Evolutionary conservation across 2,329 filamentous ascomycete species (phyloP).

Genomic region (Bipolaris zeicola): DNA sequence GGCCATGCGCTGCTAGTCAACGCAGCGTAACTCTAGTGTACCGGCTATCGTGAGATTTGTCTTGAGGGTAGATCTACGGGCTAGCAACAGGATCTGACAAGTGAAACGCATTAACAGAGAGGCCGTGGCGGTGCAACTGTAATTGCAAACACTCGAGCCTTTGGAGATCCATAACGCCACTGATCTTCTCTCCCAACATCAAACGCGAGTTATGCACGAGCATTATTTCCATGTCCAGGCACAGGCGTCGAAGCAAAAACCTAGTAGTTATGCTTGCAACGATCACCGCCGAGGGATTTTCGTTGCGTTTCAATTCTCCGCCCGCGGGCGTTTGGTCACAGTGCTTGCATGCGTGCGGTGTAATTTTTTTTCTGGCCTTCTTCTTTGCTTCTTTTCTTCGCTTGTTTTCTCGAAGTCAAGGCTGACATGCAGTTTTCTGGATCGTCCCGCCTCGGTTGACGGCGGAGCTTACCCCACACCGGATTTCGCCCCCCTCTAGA

Average conservation of each 20-base stretch:
- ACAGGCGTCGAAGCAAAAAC: background rate
- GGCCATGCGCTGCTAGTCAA: background rate
- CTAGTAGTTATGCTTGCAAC: background rate
- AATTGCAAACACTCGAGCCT: slow-evolving; percentile 1
- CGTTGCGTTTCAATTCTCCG: background rate
- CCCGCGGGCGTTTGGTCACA: background rate
- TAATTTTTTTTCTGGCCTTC: background rate
- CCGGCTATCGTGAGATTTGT: slow-evolving; percentile 9
- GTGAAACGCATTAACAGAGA: slow-evolving; percentile 3
- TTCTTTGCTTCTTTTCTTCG: background rate
- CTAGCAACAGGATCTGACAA: slow-evolving; percentile 7
- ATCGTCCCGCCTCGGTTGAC: slow-evolving; percentile 10
- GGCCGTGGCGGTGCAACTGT: slow-evolving; percentile 3
- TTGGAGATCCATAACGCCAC: slow-evolving; percentile 11
- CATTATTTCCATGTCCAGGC: background rate
- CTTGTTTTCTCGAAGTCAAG: slow-evolving; percentile 5
- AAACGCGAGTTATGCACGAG: background rate
- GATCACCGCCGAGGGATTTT: background rate
- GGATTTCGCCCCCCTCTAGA: background rate
- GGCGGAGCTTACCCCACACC: slow-evolving; percentile 9
- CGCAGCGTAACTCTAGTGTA: background rate
- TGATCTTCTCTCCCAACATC: slow-evolving; percentile 4
- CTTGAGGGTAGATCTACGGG: background rate
- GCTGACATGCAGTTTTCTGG: slow-evolving; percentile 10
- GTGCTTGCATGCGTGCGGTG: too few species aligned